Evolutionary conservation across 257 asterid genomes (phyloP), one percentile per base, ranked within the genome.

Genomic region (Gentiana dahurica): DNA sequence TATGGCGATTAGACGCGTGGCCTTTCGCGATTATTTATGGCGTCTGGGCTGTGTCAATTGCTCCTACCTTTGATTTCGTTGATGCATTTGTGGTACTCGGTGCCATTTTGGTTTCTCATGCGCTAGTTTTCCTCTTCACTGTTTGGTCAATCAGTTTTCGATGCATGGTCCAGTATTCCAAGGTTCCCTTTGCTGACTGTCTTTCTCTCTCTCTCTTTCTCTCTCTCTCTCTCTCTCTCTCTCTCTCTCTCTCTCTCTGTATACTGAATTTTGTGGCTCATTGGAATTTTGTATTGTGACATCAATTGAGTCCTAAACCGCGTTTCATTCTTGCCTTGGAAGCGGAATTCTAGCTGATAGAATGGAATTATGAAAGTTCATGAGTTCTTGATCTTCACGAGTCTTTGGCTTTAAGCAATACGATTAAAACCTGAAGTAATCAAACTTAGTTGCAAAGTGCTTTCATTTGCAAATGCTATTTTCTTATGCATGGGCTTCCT

Each of bases 131-230:
- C 73, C 86, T 92, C 65, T 92, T 92, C 81, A 92, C 94, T 9
- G 93, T 83, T 62, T 92, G 98, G 98, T 63, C 95, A 4, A 87
- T 92, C 71, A 95, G 78, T 65, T 87, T 92, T 73, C 85, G 79
- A 68, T 84, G 98, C 79, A 78, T 88, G 44, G 68, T 80, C 64
- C 86, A 81, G 71, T 88, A 73, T 65, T 78, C 95, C n/a, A 88
- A 85, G 98, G 98, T 91, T 54, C 54, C 24, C 24, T 6, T 4
- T 2, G 44, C 53, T 7, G 12, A 10, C 51, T 41, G 44, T 8
- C 44, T 39, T 7, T 3, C 44, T 39, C 44, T 3, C 44, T 41
- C 46, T 41, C 46, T 41, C 46, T 41, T 4, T 41, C 46, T 41
- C 46, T 41, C 46, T 41, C 46, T 41, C 46, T 41, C 46, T 41